Conservation (phyloP, 202 grass and related monocot species). For the Schoenoplectus tabernaemontani region DNA sequence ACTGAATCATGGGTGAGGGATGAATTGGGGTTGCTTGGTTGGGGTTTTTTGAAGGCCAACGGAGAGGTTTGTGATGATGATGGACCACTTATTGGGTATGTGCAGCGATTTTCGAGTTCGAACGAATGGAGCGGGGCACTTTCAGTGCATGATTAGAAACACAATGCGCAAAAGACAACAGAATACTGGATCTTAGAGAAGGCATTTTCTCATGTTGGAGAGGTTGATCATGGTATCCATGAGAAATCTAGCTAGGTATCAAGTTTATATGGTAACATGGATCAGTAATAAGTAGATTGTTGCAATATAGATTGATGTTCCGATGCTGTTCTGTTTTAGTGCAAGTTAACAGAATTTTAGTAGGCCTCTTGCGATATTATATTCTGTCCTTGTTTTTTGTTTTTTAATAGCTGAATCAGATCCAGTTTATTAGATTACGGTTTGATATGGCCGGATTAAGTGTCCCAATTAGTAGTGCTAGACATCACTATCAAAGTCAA, state of each 20-base stretch:
- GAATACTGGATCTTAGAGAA: constrained; percentile 38
- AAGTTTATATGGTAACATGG: neutral
- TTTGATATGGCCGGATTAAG: too few relatives aligned
- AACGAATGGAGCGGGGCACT: constrained; percentile 29
- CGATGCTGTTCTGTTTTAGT: neutral
- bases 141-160: constrained; percentile 17
- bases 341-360: too few relatives aligned
- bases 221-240: neutral
- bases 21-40: constrained; percentile 35
- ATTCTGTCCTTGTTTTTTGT: neutral
- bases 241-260: neutral
- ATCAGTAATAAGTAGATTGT: neutral
- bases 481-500: too few relatives aligned
- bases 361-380: neutral
- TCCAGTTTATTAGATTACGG: neutral
- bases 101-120: constrained; percentile 21
- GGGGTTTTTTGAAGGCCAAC: constrained; percentile 26
- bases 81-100: constrained; percentile 18
- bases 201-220: constrained; percentile 5
- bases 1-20: constrained; percentile 33
- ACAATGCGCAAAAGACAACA: constrained; percentile 27
- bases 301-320: neutral
- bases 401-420: neutral
- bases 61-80: constrained; percentile 31
- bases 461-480: too few relatives aligned